Base-by-base conservation (phyloP, 768 basidiomycete genomes). In the Suillus alpinus region DNA sequence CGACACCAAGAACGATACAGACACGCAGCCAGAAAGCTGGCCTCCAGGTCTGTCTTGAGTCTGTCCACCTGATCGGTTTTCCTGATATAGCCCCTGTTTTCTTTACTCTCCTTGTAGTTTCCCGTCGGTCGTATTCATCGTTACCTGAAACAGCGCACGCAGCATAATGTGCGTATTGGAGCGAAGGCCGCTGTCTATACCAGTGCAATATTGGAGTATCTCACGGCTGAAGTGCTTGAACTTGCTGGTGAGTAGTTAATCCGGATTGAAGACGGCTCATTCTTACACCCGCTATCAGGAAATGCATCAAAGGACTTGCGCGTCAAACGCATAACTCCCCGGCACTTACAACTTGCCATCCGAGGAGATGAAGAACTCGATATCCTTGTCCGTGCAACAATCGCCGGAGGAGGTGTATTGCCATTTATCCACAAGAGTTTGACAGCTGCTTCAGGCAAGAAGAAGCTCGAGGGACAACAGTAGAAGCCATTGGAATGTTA, bases 331-430 rank as follows among this genome's bases (percentile, higher is more conserved):
- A 95, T 98, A 72, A 96, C 94, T 0, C 95, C 95, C 18, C 89
- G 95, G 67, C 95, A 98, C 77, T 75, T 98, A 65, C 95, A 97
- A 74, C 86, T 97, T 32, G 95, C 95, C 31, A 98, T 98, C 65
- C 90, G 95, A 62, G 95, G 95, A 37, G 95, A 98, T 74, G 95
- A 97, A 74, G 95, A 98, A 71, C 87, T 98, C n/a, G 95, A 98
- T 72, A 89, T 86, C 18, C 86, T 98, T 61, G 94, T 98, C 32
- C 86, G 88, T 58, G 95, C 95, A 4, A 97, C 95, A 4, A 96
- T 97, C 68, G 93, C 95, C 13, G 91, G 92, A 44, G 91, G 91
- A 71, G 91, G 92, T 73, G 92, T 93, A 3, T 70, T 93, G 62
- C 92, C 92, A 20, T 94, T 93, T 78, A 93, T 94, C 65, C 92